These are phyloP conservation scores for Elasticomyces elasticus DNA, from an alignment of 495 filamentous ascomycete species.

Conservation along the genomic window DNA sequence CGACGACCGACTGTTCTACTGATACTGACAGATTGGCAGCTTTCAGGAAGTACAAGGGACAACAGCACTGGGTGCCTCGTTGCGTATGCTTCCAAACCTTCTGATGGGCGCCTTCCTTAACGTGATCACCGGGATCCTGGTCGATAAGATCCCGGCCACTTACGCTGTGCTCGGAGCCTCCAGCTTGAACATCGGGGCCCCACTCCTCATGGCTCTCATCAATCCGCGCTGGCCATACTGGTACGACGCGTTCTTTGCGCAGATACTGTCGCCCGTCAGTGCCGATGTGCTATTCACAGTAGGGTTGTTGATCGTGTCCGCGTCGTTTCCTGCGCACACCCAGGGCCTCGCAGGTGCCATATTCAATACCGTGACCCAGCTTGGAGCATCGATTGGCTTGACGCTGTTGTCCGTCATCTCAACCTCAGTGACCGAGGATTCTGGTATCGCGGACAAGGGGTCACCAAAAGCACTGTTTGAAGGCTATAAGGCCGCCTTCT, in stretches of 20 bases:
- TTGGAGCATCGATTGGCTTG: conserved; percentile 13
- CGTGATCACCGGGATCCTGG: conserved; percentile 20
- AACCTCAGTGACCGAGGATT: not conserved
- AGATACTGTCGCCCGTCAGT: conserved; percentile 17
- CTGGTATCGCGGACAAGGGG: conserved; percentile 4
- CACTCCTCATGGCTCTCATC: conserved; percentile 25
- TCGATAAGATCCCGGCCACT: conserved; percentile 15
- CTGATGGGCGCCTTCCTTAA: conserved; percentile 16
- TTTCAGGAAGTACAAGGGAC: conserved; percentile 16
- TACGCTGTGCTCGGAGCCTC: conserved; percentile 17
- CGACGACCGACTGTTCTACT: not conserved
- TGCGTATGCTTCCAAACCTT: conserved; percentile 23
- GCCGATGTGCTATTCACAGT: conserved; percentile 25
- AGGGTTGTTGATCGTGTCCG: conserved; percentile 22
- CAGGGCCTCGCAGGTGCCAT: conserved; percentile 27
- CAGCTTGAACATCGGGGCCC: conserved; percentile 11
- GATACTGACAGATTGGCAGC: not conserved
- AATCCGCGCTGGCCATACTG: conserved; percentile 25
- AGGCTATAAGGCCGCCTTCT: conserved; percentile 4
- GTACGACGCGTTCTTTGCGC: conserved; percentile 25
- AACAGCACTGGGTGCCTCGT: conserved; percentile 13
- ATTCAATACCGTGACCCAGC: conserved; percentile 25
- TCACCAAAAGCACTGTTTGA: not conserved
- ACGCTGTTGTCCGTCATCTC: conserved; percentile 4
- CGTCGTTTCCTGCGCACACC: conserved; percentile 22